Percentiles rank a stretch among this genome's conserved stretches.
Conservation (phyloP, 1,284 basidiomycete genomes). For the Limonomyces culmigenus region DNA sequence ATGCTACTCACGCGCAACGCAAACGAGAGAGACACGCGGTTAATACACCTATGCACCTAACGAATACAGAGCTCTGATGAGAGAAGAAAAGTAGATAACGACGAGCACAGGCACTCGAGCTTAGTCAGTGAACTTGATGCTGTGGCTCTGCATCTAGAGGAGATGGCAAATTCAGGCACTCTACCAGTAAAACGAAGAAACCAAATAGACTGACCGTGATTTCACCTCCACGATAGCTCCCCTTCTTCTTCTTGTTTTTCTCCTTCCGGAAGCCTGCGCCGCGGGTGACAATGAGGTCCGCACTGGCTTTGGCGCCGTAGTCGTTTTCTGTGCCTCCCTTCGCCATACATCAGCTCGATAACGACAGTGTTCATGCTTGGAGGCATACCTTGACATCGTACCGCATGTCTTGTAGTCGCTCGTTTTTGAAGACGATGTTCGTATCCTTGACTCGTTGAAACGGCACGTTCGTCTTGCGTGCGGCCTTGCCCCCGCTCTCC, state of each 20-base stretch:
- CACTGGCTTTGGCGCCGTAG: conserved; percentile 76
- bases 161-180: conserved; percentile 5
- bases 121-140: conserved; percentile 63
- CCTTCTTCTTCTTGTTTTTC: conserved; percentile 99
- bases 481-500: conserved; percentile 8
- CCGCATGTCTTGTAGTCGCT: conserved; percentile 61
- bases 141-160: conserved; percentile 58
- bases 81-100: no score
- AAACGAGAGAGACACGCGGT: no score
- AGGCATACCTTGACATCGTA: conserved; percentile 63
- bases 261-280: conserved; percentile 95
- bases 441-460: conserved; percentile 77
- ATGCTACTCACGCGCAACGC: no score
- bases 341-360: background rate
- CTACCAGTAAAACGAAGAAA: conserved; percentile 1
- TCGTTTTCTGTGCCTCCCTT: conserved; percentile 54
- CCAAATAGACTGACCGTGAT: conserved; percentile 52
- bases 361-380: background rate
- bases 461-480: conserved; percentile 33
- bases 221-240: conserved; percentile 81
- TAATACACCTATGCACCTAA: no score
- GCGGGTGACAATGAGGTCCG: conserved; percentile 83
- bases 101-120: no score
- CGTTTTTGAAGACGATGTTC: conserved; percentile 35
- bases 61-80: no score